Conservation (phyloP, 228 moss, liverwort and hornwort species). For the Sphagnum magellanicum region DNA sequence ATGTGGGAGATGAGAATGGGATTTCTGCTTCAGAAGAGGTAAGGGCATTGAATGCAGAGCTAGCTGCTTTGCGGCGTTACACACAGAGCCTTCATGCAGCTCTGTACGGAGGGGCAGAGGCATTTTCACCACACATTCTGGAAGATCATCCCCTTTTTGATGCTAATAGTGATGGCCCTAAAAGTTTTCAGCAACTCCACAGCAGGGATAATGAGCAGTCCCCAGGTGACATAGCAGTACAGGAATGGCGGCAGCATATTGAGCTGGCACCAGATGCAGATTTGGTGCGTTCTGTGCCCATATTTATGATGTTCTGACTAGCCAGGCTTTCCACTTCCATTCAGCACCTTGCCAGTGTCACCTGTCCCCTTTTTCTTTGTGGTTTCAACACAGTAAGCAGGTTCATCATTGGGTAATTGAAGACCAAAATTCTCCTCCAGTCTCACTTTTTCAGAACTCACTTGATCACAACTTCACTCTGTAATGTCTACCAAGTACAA, state of each 20-base stretch:
- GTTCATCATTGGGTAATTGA: too few relatives aligned
- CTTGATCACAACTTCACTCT: too few relatives aligned
- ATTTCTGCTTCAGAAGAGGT: constrained; percentile 13
- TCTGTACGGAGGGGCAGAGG: constrained; percentile 31
- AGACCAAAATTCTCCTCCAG: too few relatives aligned
- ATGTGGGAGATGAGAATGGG: constrained; percentile 10
- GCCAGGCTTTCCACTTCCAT: not conserved
- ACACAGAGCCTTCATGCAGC: constrained; percentile 46
- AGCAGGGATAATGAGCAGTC: constrained; percentile 1
- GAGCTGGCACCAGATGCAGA: constrained; percentile 41
- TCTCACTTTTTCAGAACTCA: too few relatives aligned
- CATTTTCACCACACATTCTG: constrained; percentile 22
- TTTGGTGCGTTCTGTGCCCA: constrained; percentile 17
- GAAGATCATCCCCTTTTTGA: constrained; percentile 5
- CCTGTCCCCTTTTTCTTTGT: too few relatives aligned
- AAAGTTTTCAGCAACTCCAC: constrained; percentile 10
- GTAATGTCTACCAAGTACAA: too few relatives aligned
- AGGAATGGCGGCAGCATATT: constrained; percentile 41
- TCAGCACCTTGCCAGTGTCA: not conserved
- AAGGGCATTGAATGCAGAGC: constrained; percentile 22
- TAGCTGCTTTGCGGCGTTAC: constrained; percentile 42
- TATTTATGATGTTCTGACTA: not conserved
- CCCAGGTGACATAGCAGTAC: constrained; percentile 8
- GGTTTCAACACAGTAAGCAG: too few relatives aligned
- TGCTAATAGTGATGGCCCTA: constrained; percentile 1